A percentile compares a stretch with the other conserved stretches of the same genome.
Evolutionary conservation across 2,329 filamentous ascomycete species (phyloP).

Genomic region (Cladosporium phlei): DNA sequence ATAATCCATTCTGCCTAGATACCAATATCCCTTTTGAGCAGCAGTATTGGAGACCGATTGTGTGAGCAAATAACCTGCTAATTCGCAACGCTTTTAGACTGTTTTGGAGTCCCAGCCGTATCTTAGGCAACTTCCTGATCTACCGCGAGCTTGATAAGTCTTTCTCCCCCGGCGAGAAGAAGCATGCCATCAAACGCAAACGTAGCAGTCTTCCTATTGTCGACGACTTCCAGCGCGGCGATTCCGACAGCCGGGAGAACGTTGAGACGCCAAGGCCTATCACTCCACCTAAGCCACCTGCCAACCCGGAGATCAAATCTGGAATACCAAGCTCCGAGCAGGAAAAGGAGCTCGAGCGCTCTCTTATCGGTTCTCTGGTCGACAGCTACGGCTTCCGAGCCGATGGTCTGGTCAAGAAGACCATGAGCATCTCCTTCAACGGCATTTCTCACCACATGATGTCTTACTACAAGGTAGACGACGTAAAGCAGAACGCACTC

Average conservation of each 20-base stretch:
- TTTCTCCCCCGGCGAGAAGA: slow-evolving; percentile 79
- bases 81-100: too few relatives aligned
- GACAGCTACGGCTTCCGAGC: slow-evolving; percentile 86
- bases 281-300: slow-evolving; percentile 30
- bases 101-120: slow-evolving; percentile 90
- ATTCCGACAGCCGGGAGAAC: slow-evolving; percentile 30
- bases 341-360: slow-evolving; percentile 50
- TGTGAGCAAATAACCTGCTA: too few relatives aligned
- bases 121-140: slow-evolving; percentile 77
- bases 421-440: slow-evolving; percentile 72
- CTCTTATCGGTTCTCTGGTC: slow-evolving; percentile 75
- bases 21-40: too few relatives aligned
- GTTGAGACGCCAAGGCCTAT: slow-evolving; percentile 20
- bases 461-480: slow-evolving; percentile 79
- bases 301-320: slow-evolving; percentile 26
- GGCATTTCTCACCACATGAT: slow-evolving; percentile 79
- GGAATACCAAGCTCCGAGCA: slow-evolving; percentile 28
- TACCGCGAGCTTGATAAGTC: slow-evolving; percentile 77
- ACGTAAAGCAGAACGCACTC: slow-evolving; percentile 63
- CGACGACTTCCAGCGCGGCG: slow-evolving; percentile 46
- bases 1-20: too few relatives aligned
- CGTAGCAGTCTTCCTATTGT: slow-evolving; percentile 46
- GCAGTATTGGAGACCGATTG: too few relatives aligned
- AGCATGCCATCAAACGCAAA: slow-evolving; percentile 70
- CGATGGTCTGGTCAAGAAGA: slow-evolving; percentile 84